Evolutionary conservation across 192 early-diverging fungal species (phyloP), one percentile per base, ranked within the genome.

Genomic region (Haplosporangium gracile): DNA sequence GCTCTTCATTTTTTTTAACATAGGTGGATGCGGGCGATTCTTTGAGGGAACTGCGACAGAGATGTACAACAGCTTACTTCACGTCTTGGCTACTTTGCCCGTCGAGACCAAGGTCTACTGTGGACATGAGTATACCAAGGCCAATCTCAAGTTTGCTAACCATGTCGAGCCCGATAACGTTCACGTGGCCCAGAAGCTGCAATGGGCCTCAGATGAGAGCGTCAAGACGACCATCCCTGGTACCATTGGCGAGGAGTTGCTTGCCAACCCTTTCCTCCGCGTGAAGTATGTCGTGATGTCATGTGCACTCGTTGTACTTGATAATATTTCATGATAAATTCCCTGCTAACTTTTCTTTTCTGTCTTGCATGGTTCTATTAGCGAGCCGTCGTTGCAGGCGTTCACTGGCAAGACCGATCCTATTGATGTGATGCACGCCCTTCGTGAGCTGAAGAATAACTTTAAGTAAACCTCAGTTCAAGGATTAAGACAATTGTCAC

Each of bases 51-150:
- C 94, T 0, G 90, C 96, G 0, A 82, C 89, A 42, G 94, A 97
- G 63, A 98, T 99, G 98, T 88, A 96, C 88, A 88, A 93, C 43
- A 95, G 94, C 15, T 91, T 99, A 36, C 90, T 91, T 71, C 89
- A 90, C 1, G 92, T 90, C 38, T 88, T 99, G 22, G 96, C 90
- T 0, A 70, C 74, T 1, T 89, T 99, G 24, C 97, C 96, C 0
- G 78, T 90, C 16, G 94, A 96, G 43, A 99, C 98, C 1, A 88
- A 92, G 73, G 96, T 99, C 10, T 99, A 95, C 72, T 97, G 95
- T 84, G 97, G 97, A 2, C 97, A 99, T 82, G 98, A 99, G 87
- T 99, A 99, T 77, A 99, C 97, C 4, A 77, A 78, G 9, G 81
- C 90, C 16, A 95, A 96, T 77, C 86, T 95, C 20, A 78, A 91